phyloP scores from a whole-genome alignment of 169 alveolate species.

The Theileria annulata region DNA sequence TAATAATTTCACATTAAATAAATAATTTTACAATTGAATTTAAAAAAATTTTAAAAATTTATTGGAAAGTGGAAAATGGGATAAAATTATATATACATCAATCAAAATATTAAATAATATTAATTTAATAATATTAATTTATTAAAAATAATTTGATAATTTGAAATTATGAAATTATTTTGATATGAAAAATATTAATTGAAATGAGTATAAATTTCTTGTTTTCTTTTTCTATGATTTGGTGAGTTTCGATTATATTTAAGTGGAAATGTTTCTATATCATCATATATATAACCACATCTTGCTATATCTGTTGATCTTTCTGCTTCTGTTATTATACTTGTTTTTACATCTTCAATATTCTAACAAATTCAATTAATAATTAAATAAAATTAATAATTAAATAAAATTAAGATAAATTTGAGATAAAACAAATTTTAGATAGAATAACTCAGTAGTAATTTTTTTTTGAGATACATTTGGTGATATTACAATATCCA shows the following conservation, averaged over 20 bases:
- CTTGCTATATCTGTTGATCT: slow-evolving; percentile 54
- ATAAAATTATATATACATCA: background rate
- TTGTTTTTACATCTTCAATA: slow-evolving; percentile 32
- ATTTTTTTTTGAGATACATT: slow-evolving; percentile 38
- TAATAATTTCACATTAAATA: too few relatives aligned
- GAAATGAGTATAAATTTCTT: slow-evolving; percentile 46
- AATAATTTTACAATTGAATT: background rate
- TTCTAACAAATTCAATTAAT: slow-evolving; percentile 23
- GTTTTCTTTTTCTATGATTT: slow-evolving; percentile 61
- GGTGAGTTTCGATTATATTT: slow-evolving; percentile 66
- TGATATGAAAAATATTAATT: too few relatives aligned
- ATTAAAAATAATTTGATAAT: too few relatives aligned
- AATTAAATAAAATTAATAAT: background rate
- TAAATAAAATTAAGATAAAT: too few relatives aligned
- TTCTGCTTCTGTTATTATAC: slow-evolving; percentile 38
- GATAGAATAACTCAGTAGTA: too few relatives aligned
- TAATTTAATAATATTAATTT: too few relatives aligned
- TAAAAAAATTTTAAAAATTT: background rate
- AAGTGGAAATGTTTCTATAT: slow-evolving; percentile 39
- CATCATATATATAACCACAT: slow-evolving; percentile 50
- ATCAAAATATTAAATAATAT: too few relatives aligned
- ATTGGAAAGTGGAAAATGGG: background rate
- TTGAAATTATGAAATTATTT: too few relatives aligned
- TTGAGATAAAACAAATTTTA: too few relatives aligned
- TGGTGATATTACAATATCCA: slow-evolving; percentile 77